A percentile compares a stretch with the other conserved stretches of the same genome.
phyloP scores from a whole-genome alignment of 2,329 filamentous ascomycete species.

The Claviceps monticola region DNA sequence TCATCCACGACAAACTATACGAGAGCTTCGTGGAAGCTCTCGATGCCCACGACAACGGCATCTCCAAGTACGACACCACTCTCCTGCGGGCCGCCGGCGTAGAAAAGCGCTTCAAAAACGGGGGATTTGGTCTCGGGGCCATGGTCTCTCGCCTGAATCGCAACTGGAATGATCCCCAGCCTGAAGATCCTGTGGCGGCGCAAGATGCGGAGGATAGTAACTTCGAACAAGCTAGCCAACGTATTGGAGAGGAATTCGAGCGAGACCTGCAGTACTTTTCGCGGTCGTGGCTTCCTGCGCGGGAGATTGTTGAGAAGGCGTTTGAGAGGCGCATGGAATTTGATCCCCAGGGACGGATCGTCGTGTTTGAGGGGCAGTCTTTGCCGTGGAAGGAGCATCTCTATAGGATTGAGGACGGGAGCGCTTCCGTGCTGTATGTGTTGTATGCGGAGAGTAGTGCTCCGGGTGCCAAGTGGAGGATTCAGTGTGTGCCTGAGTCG shows the following conservation, averaged over 20 bases:
- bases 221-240: constrained; percentile 62
- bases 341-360: constrained; percentile 62
- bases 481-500: constrained; percentile 78
- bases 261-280: constrained; percentile 65
- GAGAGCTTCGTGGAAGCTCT: constrained; percentile 88
- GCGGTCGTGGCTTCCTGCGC: constrained; percentile 74
- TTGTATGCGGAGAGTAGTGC: constrained; percentile 75
- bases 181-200: constrained; percentile 35
- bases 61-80: constrained; percentile 64
- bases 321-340: constrained; percentile 54
- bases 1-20: constrained; percentile 84
- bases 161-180: constrained; percentile 57
- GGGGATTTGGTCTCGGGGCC: constrained; percentile 72
- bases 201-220: constrained; percentile 68
- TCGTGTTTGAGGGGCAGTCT: constrained; percentile 63
- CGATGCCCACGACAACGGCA: constrained; percentile 95
- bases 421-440: constrained; percentile 59
- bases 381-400: constrained; percentile 96
- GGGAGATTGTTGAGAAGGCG: constrained; percentile 61
- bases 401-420: constrained; percentile 64
- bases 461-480: constrained; percentile 74
- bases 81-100: constrained; percentile 56
- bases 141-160: constrained; percentile 71
- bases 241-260: constrained; percentile 83
- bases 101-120: constrained; percentile 70